Evolutionary conservation across 2,329 filamentous ascomycete species (phyloP), one percentile per base, ranked within the genome.

Genomic region (Xylaria sp.): DNA sequence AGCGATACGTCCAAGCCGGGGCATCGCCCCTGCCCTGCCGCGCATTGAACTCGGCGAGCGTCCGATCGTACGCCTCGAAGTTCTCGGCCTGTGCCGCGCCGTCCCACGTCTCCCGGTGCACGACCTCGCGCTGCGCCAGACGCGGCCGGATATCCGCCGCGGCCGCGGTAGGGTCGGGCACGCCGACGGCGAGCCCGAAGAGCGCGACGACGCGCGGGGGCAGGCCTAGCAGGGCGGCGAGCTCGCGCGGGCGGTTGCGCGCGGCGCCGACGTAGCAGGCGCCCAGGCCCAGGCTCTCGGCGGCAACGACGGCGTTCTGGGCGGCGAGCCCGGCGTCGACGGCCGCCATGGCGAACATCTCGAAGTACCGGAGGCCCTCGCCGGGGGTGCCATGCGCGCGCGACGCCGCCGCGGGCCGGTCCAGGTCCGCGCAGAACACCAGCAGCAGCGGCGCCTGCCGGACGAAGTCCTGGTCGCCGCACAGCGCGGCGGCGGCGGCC

Each of bases 311-410:
- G 7, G 61, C 64, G 48, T 70, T 71, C 56, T 71, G 68, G 7
- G 63, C 66, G 2, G 69, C 69, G 18, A 71, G 63, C 1, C 61
- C 61, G 2, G 69, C 67, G 42, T 71, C 69, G 22, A 71, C 55
- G 7, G 66, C 62, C 2, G 69, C 68, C 60, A 69, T 68, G 11
- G 69, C 55, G 52, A 70, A 71, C 65, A 68, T 67, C 48, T 71
- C 69, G 39, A 63, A 64, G 48, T 65, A 70, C 44, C 62, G 61
- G 6, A 71, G 64, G 0, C 65, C 65, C 13, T 44, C 54, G 8
- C 62, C 66, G 5, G 63, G 50, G 24, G 59, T 46, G 20, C 52
- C 52, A 37, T 63, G 56, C 18, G 57, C 52, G 9, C 59, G 56
- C 5, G 65, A 66, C n/a, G 65, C 62, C 8, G 52, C 48, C 7